Evolutionary conservation across 768 basidiomycete species (phyloP), one percentile per base, ranked within the genome.

Genomic region (Mycena rebaudengoi): DNA sequence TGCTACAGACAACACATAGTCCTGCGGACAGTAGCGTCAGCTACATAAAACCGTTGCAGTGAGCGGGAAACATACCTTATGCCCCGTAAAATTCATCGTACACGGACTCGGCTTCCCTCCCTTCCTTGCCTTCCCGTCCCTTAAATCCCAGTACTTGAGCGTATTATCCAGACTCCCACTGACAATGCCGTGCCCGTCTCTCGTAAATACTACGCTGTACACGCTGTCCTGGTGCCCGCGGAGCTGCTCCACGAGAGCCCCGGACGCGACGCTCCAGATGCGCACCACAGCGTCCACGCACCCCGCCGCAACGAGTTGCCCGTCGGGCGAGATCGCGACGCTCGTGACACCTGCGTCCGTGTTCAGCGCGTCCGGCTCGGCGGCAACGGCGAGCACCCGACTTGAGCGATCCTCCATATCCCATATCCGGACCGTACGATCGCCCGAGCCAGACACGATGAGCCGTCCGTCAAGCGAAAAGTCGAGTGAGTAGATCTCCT

Each of bases 401-500:
- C 39, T 52, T 5, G 59, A 57, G 23, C 70, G 67, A 28, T 65
- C 52, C 3, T 69, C 64, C 74, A 76, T 74, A 59, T 75, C 69
- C 74, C 75, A 75, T 28, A 78, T 74, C 21, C 76, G 71, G 20
- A 73, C 75, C 3, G 75, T 74, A 56, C 75, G 73, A 54, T 76
- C 90, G 8, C 91, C 91, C 0, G 91, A 91, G n/a, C 91, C 92
- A 4, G 91, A 92, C 20, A 94, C 91, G 61, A 94, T 88, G 69
- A 88, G 82, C 23, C 86, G 81, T 14, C 92, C 94, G 63, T 94
- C 91, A 30, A 81, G 77, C 20, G 90, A 90, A 78, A 94, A 96
- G 74, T 93, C 94, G 65, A 98, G 88, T 16, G 95, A 95, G 78
- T 97, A 97, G 69, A 97, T 96, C 73, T 96, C 95, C 73, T 94